Base-by-base conservation (phyloP, 768 basidiomycete genomes). In the Serpula lacrymans region DNA sequence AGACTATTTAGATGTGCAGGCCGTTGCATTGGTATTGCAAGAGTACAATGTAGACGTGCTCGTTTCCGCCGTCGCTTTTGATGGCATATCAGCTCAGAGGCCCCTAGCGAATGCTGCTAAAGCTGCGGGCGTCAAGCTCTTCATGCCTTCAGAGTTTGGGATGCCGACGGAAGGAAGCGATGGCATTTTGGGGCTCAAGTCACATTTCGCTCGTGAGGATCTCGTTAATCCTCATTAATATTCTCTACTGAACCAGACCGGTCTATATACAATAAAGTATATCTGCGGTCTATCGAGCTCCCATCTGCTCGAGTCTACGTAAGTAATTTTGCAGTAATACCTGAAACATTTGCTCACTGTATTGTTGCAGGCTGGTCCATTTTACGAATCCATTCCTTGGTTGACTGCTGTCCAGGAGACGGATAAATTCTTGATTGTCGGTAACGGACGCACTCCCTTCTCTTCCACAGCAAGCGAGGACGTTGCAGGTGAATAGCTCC, bases 81-180 rank as follows among this genome's bases (percentile, higher is more conserved):
- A 32, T 13, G 42, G 42, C 3, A 21, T 43, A 9, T 16, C 11
- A 17, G 42, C 37, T 5, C 59, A 60, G 42, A 20, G 9, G 3
- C 16, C 20, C 1, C 43, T 60, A 10, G 52, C 52, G 1, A 26
- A 46, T 1, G 58, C 53, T 0, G 48, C 51, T 2, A 60, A 55
- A 43, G 38, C 36, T 21, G 59, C 46, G 1, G 53, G 59, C 16
- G 62, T 59, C 18, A 45, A 54, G 39, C 47, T 63, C 11, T 64
- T 64, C 38, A 44, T 58, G 6, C 62, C 62, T 6, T 50, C 52
- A 32, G 61, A 63, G 41, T 63, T 59, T 23, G 59, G 59, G 3
- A 46, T 36, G 12, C 22, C 42, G 3, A 50, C 52, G 3, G 43
- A 43, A 8, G 47, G 45, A n/a, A 28, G 24, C 12, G 37, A 39